Conservation (phyloP, 441 rosid genomes). For the Bocquillonia castaneifolia region DNA sequence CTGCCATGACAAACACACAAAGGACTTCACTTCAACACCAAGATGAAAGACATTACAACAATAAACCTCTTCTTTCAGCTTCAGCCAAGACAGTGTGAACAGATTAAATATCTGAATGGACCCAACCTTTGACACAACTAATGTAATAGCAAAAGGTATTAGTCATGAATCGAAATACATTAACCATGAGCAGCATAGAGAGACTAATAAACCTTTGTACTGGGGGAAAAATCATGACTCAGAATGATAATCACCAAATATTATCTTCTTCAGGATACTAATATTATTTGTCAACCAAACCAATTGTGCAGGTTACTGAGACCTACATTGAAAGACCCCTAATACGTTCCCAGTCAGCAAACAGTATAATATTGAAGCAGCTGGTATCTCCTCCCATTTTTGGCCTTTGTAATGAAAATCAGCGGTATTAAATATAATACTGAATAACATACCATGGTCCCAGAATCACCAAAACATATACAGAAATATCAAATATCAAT, state of each 20-base stretch:
- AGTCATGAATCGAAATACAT: background rate
- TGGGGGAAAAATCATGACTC: background rate
- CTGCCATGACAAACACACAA: background rate
- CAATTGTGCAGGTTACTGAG: background rate
- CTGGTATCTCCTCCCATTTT: background rate
- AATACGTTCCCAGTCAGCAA: background rate
- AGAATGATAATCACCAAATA: background rate
- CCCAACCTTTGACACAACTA: background rate
- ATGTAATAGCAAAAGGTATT: background rate
- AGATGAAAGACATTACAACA: background rate
- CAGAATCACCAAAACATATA: background rate
- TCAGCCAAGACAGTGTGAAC: background rate
- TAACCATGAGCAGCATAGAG: background rate
- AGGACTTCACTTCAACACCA: background rate
- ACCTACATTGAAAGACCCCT: background rate
- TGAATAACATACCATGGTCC: slow-evolving; percentile 1
- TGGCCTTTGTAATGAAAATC: background rate
- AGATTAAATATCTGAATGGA: background rate
- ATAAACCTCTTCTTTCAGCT: background rate
- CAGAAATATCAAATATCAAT: no score
- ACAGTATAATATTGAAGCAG: background rate
- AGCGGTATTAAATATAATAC: background rate
- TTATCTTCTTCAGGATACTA: no score
- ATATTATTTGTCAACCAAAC: no score
- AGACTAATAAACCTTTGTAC: background rate